Evolutionary conservation across 2,329 filamentous ascomycete genomes (phyloP).

Genomic region (Paraphaeosphaeria minitans): DNA sequence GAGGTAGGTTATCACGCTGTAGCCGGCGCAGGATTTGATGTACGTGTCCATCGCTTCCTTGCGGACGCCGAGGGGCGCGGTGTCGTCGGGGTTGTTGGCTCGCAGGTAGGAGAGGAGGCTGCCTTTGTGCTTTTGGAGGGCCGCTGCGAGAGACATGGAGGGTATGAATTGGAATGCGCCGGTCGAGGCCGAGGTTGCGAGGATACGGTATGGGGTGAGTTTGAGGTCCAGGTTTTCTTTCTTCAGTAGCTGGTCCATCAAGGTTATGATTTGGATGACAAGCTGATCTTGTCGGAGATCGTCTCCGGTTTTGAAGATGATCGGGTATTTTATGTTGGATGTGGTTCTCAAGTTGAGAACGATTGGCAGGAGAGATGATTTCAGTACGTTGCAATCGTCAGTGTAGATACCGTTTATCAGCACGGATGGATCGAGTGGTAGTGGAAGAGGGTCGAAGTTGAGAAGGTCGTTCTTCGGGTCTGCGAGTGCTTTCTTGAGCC

Average conservation of each 20-base stretch:
- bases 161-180: slow-evolving; percentile 94
- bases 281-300: slow-evolving; percentile 96
- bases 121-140: slow-evolving; percentile 82
- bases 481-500: slow-evolving; percentile 79
- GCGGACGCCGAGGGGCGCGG: slow-evolving; percentile 80
- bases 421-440: slow-evolving; percentile 86
- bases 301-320: slow-evolving; percentile 97
- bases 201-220: slow-evolving; percentile 92
- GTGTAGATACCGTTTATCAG: slow-evolving; percentile 78
- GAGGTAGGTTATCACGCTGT: slow-evolving; percentile 98
- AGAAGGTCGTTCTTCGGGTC: slow-evolving; percentile 91
- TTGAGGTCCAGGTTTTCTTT: slow-evolving; percentile 97
- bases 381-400: slow-evolving; percentile 90
- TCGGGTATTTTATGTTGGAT: slow-evolving; percentile 78
- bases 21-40: slow-evolving; percentile 93
- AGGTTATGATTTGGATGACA: slow-evolving; percentile 94
- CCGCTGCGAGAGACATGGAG: slow-evolving; percentile 81
- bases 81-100: slow-evolving; percentile 85
- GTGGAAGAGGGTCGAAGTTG: slow-evolving; percentile 79
- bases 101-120: slow-evolving; percentile 80
- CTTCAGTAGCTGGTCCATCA: slow-evolving; percentile 94
- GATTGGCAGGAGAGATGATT: slow-evolving; percentile 89
- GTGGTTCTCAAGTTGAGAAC: slow-evolving; percentile 88
- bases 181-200: slow-evolving; percentile 87
- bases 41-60: slow-evolving; percentile 95